A percentile compares a stretch with the other conserved stretches of the same genome.
phyloP scores from a whole-genome alignment of 164 flowering plant genomes.

The Aristolochia californica region DNA sequence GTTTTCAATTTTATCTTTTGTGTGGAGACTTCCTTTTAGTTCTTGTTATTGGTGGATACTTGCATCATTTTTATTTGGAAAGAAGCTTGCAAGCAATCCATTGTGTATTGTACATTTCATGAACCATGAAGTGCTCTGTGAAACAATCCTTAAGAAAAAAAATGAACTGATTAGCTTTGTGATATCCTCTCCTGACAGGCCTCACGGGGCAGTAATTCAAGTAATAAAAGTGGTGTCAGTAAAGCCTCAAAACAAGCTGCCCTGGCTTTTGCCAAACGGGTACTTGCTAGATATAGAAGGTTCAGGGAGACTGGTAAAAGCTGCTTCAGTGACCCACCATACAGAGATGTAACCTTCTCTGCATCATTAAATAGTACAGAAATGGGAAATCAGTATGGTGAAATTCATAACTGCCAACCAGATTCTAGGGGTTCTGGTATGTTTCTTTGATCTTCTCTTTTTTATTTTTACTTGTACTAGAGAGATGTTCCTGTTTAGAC shows the following conservation, averaged over 20 bases:
- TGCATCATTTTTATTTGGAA: too few relatives aligned
- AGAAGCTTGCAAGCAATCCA: too few relatives aligned
- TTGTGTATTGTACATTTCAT: too few relatives aligned
- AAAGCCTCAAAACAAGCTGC: conserved; percentile 63
- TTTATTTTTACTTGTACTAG: background rate
- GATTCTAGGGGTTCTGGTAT: conserved; percentile 39
- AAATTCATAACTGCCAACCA: conserved; percentile 22
- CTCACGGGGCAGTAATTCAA: conserved; percentile 37
- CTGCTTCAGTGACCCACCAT: conserved; percentile 48
- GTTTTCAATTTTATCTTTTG: too few relatives aligned
- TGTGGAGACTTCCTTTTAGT: too few relatives aligned
- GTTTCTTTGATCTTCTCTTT: background rate
- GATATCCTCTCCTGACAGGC: conserved; percentile 28
- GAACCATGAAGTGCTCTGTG: too few relatives aligned
- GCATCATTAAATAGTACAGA: conserved; percentile 24
- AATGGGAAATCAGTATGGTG: conserved; percentile 22
- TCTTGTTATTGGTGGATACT: too few relatives aligned
- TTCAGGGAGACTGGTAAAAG: conserved; percentile 52
- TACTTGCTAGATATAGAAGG: conserved; percentile 45
- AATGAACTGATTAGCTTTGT: too few relatives aligned
- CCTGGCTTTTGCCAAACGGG: conserved; percentile 54
- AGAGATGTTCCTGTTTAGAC: background rate
- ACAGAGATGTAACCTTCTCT: conserved; percentile 39
- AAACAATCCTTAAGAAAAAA: too few relatives aligned
- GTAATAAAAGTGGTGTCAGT: conserved; percentile 23